Base-by-base conservation (phyloP, 257 asterid species). In the Pogostemon cablin region DNA sequence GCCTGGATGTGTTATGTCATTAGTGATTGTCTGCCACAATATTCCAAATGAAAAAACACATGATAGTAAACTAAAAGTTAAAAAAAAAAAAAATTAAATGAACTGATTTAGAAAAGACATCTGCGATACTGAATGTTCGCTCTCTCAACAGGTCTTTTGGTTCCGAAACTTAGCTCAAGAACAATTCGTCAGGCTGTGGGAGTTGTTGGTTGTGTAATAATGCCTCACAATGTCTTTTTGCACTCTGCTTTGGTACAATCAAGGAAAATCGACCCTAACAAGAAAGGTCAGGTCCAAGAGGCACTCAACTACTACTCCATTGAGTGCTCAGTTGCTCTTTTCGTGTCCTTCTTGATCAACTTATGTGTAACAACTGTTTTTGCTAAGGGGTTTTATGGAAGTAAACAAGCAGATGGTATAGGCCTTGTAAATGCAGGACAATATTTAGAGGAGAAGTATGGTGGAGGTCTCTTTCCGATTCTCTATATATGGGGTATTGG, bases 161-260 rank as follows among this genome's bases (percentile, higher is more conserved):
- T 91, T 76, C 99, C 99, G 11, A 86, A 78, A 68, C 89, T 95
- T 67, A 85, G 97, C 81, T 95, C 99, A 66, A 85, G 93, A 83
- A 95, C 97, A 55, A 85, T 95, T 67, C 86, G 91, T 54, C 99
- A 95, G 75, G 99, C 99, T 38, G 99, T 95, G 69, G 99, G 98
- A 74, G 98, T 95, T 0, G 99, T 95, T 65, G 99, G 99, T 38
- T 91, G 99, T 67, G 96, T 95, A 34, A 95, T 95, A 78, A 95
- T 95, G 99, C 99, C 99, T 72, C 99, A 95, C 83, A 95, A 95
- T 67, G 98, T 95, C 10, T 95, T 95, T 69, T 62, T 95, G 64
- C 98, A 95, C 84, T 95, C 99, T 39, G 99, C 99, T 67, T 78
- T 95, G 72, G 99, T 95, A 46, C 99, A 91, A 69, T 95, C 99